Conservation (phyloP, 345 rosid species). For the Populus nigra region DNA sequence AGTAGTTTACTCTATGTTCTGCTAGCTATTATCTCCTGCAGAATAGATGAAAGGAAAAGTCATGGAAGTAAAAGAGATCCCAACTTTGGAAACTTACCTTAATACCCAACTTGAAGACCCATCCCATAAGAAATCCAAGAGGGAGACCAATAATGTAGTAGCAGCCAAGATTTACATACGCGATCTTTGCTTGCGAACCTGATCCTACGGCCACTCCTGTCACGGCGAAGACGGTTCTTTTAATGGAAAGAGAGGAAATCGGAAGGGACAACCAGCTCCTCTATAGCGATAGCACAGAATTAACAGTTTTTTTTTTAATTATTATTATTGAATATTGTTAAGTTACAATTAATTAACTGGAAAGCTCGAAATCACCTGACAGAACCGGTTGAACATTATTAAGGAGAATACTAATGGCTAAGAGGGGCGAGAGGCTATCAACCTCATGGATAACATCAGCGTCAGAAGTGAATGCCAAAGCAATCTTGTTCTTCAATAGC, state of each 20-base stretch:
- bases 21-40: too few relatives aligned
- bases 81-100: slow-evolving; percentile 30
- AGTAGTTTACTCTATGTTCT: too few relatives aligned
- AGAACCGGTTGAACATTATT: slow-evolving; percentile 49
- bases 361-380: slow-evolving; percentile 29
- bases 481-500: slow-evolving; percentile 28
- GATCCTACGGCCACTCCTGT: slow-evolving; percentile 86
- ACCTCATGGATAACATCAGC: slow-evolving; percentile 33
- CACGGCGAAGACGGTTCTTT: neutral
- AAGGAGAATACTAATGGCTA: slow-evolving; percentile 37
- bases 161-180: slow-evolving; percentile 67
- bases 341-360: neutral
- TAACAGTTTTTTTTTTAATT: too few relatives aligned
- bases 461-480: slow-evolving; percentile 37
- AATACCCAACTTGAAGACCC: slow-evolving; percentile 59
- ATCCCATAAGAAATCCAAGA: slow-evolving; percentile 63
- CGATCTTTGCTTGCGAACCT: slow-evolving; percentile 76
- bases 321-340: too few relatives aligned
- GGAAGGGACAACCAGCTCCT: neutral
- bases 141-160: slow-evolving; percentile 72
- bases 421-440: slow-evolving; percentile 25
- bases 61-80: neutral
- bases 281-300: neutral
- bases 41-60: neutral
- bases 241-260: neutral